Percentiles rank a stretch among this genome's conserved stretches.
These are phyloP conservation scores for Lentinula aciculospora DNA, from an alignment of 768 basidiomycete genomes.

Conservation along the genomic window DNA sequence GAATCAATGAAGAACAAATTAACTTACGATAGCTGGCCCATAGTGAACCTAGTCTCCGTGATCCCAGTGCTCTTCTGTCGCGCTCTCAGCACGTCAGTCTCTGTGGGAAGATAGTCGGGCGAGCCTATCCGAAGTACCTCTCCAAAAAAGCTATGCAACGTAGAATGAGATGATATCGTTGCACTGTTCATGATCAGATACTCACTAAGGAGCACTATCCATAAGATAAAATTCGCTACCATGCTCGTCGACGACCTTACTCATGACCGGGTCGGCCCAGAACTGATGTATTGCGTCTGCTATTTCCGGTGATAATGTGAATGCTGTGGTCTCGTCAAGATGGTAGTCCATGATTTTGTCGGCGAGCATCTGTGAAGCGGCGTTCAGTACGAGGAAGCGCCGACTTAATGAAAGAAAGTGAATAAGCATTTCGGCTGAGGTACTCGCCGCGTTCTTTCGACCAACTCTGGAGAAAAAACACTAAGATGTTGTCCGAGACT, in stretches of 20 bases:
- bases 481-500: conserved; percentile 10
- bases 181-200: conserved; percentile 11
- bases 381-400: not conserved
- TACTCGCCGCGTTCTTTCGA: not conserved
- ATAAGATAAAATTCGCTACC: conserved; percentile 84
- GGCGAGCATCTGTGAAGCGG: not conserved
- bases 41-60: conserved; percentile 76
- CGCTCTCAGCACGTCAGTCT: conserved; percentile 84
- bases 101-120: conserved; percentile 78
- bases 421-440: not conserved
- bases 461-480: no score
- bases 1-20: not conserved
- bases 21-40: conserved; percentile 59
- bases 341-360: conserved; percentile 17
- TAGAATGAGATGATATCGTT: not conserved
- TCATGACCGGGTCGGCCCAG: conserved; percentile 45
- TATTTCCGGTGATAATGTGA: conserved; percentile 36
- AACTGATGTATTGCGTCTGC: conserved; percentile 45
- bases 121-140: conserved; percentile 81
- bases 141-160: conserved; percentile 65
- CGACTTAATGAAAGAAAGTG: not conserved
- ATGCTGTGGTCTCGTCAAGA: conserved; percentile 41
- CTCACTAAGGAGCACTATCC: conserved; percentile 90
- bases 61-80: conserved; percentile 88
- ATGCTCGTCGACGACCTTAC: conserved; percentile 47